Percentiles rank a stretch among this genome's conserved stretches.
Evolutionary conservation across 2,329 filamentous ascomycete genomes (phyloP).

Genomic region (Pseudodiploospora longispora): DNA sequence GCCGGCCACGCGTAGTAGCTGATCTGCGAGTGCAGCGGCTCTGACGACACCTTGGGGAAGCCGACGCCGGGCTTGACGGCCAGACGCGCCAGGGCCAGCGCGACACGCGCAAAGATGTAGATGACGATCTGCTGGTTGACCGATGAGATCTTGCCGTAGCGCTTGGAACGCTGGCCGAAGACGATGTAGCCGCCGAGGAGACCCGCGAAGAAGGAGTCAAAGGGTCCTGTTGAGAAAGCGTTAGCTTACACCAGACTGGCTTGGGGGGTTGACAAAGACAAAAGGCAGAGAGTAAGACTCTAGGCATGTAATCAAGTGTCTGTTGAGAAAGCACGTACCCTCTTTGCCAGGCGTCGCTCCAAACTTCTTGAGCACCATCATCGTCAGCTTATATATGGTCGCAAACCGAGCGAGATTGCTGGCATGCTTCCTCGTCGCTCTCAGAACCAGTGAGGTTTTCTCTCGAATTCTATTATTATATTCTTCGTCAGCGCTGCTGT

Average conservation of each 20-base stretch:
- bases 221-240: conserved; percentile 42
- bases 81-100: conserved; percentile 75
- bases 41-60: conserved; percentile 41
- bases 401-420: conserved; percentile 88
- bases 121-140: conserved; percentile 97
- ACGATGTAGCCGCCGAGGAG: conserved; percentile 86
- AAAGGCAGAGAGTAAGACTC: not conserved
- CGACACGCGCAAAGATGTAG: conserved; percentile 91
- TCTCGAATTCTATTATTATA: conserved; percentile 51
- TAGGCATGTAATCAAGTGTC: not conserved
- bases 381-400: conserved; percentile 76
- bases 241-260: not conserved
- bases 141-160: conserved; percentile 61
- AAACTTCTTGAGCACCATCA: conserved; percentile 64
- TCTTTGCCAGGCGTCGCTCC: conserved; percentile 53
- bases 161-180: conserved; percentile 62
- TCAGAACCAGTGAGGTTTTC: conserved; percentile 69
- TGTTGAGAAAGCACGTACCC: conserved; percentile 23
- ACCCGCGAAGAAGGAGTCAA: conserved; percentile 81
- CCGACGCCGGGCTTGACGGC: conserved; percentile 59
- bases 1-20: conserved; percentile 77
- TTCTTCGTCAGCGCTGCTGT: conserved; percentile 12
- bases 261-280: not conserved
- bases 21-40: conserved; percentile 41
- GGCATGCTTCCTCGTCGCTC: conserved; percentile 84